A percentile compares a stretch with the other conserved stretches of the same genome.
Evolutionary conservation across 2,329 filamentous ascomycete genomes (phyloP).

Genomic region (Verticillium tricorpus): DNA sequence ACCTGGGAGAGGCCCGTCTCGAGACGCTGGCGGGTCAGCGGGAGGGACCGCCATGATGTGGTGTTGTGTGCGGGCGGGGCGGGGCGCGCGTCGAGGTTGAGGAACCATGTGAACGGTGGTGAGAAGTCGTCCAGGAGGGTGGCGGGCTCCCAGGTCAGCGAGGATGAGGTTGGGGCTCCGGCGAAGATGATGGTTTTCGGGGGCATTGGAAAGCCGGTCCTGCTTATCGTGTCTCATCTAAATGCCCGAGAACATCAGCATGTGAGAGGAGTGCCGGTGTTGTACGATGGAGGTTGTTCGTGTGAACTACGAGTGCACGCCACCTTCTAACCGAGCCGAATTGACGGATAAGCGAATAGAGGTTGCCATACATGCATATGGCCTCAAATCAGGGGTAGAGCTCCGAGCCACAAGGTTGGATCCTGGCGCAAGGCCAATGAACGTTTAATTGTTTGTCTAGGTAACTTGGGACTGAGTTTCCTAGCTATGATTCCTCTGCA

Average conservation of each 20-base stretch:
- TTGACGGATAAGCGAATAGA: neutral
- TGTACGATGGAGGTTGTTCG: neutral
- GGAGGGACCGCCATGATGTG: conserved; percentile 51
- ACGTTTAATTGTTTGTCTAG: too few species aligned
- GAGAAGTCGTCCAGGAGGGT: conserved; percentile 19
- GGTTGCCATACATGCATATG: neutral
- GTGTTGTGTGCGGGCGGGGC: conserved; percentile 4
- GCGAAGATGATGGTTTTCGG: conserved; percentile 31
- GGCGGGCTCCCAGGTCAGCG: conserved; percentile 23
- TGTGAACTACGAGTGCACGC: neutral
- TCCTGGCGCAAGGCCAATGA: too few species aligned
- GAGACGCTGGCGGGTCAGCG: conserved; percentile 40
- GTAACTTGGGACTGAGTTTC: too few species aligned
- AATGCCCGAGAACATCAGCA: too few species aligned
- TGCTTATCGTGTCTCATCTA: too few species aligned
- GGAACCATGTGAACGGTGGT: conserved; percentile 14
- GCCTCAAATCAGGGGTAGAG: neutral
- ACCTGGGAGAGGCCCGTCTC: conserved; percentile 49
- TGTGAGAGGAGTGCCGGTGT: neutral
- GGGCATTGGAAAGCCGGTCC: conserved; percentile 12
- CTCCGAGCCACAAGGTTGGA: too few species aligned
- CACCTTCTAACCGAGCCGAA: neutral
- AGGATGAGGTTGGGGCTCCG: conserved; percentile 27
- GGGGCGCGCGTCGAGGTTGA: neutral
- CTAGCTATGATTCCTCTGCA: too few species aligned